Conservation (phyloP, 257 asterid species). For the Solanum neorickii region DNA sequence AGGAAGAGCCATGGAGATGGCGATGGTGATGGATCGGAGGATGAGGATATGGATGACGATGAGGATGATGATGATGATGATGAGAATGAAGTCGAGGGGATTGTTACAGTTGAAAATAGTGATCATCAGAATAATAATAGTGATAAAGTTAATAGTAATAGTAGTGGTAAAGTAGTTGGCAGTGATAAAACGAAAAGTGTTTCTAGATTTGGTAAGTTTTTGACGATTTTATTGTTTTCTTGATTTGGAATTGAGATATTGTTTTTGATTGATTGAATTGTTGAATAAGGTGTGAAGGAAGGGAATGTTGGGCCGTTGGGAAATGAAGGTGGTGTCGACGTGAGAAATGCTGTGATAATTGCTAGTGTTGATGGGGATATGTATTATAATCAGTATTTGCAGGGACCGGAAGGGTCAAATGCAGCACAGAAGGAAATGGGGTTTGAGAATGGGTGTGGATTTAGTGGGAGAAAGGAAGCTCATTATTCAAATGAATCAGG, state of each 20-base stretch:
- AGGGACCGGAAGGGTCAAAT: slow-evolving; percentile 45
- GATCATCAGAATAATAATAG: neutral
- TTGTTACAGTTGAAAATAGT: slow-evolving; percentile 23
- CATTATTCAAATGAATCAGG: slow-evolving; percentile 41
- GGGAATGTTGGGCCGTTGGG: slow-evolving; percentile 27
- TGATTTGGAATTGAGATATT: neutral
- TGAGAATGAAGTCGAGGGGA: slow-evolving; percentile 31
- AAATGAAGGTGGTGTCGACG: slow-evolving; percentile 24
- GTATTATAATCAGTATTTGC: slow-evolving; percentile 39
- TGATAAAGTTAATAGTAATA: neutral
- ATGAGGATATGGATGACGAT: slow-evolving; percentile 29
- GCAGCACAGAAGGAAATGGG: slow-evolving; percentile 42
- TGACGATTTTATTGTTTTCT: neutral
- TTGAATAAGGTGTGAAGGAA: slow-evolving; percentile 36
- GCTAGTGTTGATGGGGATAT: slow-evolving; percentile 34
- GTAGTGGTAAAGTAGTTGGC: neutral
- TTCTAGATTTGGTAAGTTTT: slow-evolving; percentile 40
- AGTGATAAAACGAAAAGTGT: slow-evolving; percentile 30
- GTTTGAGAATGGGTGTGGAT: slow-evolving; percentile 50
- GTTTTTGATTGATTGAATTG: neutral
- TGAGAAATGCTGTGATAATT: slow-evolving; percentile 31
- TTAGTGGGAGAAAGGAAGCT: slow-evolving; percentile 66
- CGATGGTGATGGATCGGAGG: slow-evolving; percentile 39
- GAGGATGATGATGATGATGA: slow-evolving; percentile 32
- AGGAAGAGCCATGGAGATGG: slow-evolving; percentile 1